These are phyloP conservation scores for Fusarium metavorans DNA, from an alignment of 2,329 filamentous ascomycete species.

Conservation along the genomic window DNA sequence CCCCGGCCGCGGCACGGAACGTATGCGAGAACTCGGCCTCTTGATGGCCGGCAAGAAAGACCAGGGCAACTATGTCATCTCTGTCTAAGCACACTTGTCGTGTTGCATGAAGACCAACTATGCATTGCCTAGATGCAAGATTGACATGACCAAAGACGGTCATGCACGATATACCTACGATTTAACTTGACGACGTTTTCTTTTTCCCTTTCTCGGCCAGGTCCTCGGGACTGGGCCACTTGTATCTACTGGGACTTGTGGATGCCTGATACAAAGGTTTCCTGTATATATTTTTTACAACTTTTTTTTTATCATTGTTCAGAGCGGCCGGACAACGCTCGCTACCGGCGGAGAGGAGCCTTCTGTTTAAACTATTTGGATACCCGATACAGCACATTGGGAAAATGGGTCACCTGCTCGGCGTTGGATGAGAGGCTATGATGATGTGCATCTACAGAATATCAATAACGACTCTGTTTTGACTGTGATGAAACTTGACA, in stretches of 20 bases:
- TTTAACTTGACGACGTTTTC: constrained; percentile 36
- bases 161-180: constrained; percentile 31
- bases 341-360: constrained; percentile 33
- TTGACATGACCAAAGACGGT: constrained; percentile 22
- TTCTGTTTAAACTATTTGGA: constrained; percentile 45
- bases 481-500: not conserved
- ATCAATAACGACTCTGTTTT: constrained; percentile 41
- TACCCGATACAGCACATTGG: constrained; percentile 50
- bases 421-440: constrained; percentile 45
- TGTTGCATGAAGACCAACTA: constrained; percentile 12
- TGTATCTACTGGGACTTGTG: constrained; percentile 39
- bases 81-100: constrained; percentile 62
- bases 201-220: constrained; percentile 23
- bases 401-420: constrained; percentile 41
- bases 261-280: constrained; percentile 19
- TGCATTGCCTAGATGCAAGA: constrained; percentile 25
- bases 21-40: constrained; percentile 86
- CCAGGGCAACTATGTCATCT: constrained; percentile 81
- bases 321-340: constrained; percentile 44
- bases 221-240: constrained; percentile 22
- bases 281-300: constrained; percentile 38
- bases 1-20: constrained; percentile 89
- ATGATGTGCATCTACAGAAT: constrained; percentile 40
- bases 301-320: constrained; percentile 35
- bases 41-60: constrained; percentile 86